Percentiles rank a stretch among this genome's conserved stretches.
Conservation (phyloP, 2,329 filamentous ascomycete genomes). For the Aspergillus chevalieri region DNA sequence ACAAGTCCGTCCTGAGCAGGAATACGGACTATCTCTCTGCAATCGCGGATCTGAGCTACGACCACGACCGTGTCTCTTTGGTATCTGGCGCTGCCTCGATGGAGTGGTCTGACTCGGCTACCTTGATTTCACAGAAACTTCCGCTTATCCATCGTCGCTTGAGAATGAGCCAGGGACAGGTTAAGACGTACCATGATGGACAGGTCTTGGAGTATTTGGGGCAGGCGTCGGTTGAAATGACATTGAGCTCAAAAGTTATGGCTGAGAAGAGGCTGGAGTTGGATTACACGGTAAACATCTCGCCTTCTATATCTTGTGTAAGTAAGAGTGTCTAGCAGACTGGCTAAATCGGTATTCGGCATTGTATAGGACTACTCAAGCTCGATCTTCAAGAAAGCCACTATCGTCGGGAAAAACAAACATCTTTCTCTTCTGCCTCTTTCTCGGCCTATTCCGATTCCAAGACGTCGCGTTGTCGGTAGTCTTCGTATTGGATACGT, state of each 20-base stretch:
- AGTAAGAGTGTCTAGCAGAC: too few species aligned
- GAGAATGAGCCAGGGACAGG: background rate
- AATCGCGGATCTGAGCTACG: slow-evolving; percentile 9
- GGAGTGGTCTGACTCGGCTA: background rate
- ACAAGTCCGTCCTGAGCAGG: slow-evolving; percentile 1
- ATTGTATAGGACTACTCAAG: too few species aligned
- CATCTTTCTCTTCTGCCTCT: background rate
- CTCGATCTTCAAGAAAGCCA: too few species aligned
- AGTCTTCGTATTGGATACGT: background rate
- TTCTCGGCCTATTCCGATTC: background rate
- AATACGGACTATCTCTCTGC: slow-evolving; percentile 17
- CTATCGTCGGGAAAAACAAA: too few species aligned
- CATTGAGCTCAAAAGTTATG: background rate
- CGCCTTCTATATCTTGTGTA: too few species aligned
- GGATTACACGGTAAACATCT: too few species aligned
- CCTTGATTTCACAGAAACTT: background rate
- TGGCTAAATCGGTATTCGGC: too few species aligned
- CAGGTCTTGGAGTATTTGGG: background rate
- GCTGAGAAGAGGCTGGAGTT: background rate
- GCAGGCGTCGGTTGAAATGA: background rate
- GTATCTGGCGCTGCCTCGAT: background rate
- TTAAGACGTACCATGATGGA: background rate
- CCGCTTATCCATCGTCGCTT: background rate
- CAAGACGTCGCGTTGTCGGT: background rate
- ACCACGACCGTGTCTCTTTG: too few species aligned